These are phyloP conservation scores for Neurospora tetrasperma DNA, from an alignment of 495 filamentous ascomycete genomes.

Conservation along the genomic window DNA sequence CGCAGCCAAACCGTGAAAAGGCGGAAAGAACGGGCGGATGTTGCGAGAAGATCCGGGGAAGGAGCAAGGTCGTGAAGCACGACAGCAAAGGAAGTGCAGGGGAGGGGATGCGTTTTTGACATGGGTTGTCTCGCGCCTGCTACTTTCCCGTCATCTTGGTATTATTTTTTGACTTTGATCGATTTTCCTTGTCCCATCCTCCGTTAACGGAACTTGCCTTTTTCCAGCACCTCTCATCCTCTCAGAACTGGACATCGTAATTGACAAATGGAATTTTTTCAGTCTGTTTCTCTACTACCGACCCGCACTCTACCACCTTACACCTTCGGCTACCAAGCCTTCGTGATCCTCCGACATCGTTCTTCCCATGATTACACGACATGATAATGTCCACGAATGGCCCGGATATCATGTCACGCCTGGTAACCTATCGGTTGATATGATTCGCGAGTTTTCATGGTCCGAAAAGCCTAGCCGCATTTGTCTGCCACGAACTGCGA, in stretches of 20 bases:
- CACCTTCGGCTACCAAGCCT: not conserved
- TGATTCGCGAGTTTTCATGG: not conserved
- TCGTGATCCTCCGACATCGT: not conserved
- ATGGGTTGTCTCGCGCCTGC: not conserved
- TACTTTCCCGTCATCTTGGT: not conserved
- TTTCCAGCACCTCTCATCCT: not conserved
- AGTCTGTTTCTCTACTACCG: not conserved
- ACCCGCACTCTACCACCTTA: not conserved
- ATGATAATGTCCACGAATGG: not conserved
- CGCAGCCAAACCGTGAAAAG: not conserved
- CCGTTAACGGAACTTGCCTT: not conserved
- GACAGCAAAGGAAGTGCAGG: not conserved
- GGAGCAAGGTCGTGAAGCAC: not conserved
- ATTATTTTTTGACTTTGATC: not conserved
- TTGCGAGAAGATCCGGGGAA: not conserved
- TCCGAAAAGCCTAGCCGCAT: constrained; percentile 7
- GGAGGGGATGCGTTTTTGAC: not conserved
- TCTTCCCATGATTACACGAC: not conserved
- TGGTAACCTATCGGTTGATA: not conserved
- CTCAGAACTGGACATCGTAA: not conserved
- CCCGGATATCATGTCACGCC: not conserved
- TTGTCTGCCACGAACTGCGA: not conserved
- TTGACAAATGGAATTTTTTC: not conserved
- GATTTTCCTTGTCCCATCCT: not conserved
- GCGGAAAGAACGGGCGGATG: not conserved